Evolutionary conservation across 2,329 filamentous ascomycete genomes (phyloP), one percentile per base, ranked within the genome.

Genomic region (Pezicula carpinea): DNA sequence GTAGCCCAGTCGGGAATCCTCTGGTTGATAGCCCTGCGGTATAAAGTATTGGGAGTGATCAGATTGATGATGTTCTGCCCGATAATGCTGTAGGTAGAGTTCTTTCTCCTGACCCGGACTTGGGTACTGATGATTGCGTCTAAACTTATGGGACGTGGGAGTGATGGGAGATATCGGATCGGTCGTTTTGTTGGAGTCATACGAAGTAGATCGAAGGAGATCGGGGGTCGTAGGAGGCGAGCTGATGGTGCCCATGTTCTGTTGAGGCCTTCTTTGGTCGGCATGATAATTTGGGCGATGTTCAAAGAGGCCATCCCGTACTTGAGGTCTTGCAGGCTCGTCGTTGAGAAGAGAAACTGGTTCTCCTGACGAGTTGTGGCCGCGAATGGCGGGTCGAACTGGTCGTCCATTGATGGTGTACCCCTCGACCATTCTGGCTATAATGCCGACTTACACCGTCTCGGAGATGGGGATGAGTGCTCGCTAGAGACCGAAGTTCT

Each of bases 141-240:
- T 59, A 54, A 70, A 73, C 33, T 74, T 65, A 49, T 68, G 72
- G 3, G 52, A 67, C 23, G 69, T 70, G 1, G 79, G 79, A 0
- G 79, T 83, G 49, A 79, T 56, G 19, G 80, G 80, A 1, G 79
- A 79, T 17, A 70, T 59, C 23, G 76, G 71, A 46, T 79, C 78
- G 57, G 69, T 72, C 61, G 75, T 79, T 54, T 70, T 70, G 51
- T 78, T 75, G 10, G 79, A 83, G 59, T 83, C 80, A 62, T 79
- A 82, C 1, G 80, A 83, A 55, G 80, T 69, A 44, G 79, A 80
- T 36, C 79, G 76, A 42, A 76, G 64, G n/a, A 83, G 71, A 56
- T 77, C 75, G 23, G 80, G 79, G 4, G 56, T 59, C 19, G 49
- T 26, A 10, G 59, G 58, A 17, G 74, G 73, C 3, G 56, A 58